These are phyloP conservation scores for Rosellinia necatrix DNA, from an alignment of 2,329 filamentous ascomycete genomes.

Conservation along the genomic window DNA sequence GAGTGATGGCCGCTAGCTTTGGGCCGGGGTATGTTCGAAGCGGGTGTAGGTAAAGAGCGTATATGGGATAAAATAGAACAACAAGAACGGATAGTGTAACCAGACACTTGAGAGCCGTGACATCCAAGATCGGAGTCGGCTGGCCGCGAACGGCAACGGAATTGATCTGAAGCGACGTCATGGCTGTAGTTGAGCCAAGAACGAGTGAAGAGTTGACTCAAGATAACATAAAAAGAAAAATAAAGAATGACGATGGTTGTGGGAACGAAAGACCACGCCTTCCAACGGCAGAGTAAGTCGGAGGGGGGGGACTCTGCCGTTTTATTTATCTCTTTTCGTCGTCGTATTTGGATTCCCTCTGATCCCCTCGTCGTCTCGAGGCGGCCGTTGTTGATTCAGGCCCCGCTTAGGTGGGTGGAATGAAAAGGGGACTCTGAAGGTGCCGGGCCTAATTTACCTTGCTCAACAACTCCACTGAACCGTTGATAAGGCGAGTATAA, in stretches of 20 bases:
- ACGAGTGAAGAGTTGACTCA: too few relatives aligned
- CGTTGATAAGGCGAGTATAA: too few relatives aligned
- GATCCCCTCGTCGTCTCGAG: too few relatives aligned
- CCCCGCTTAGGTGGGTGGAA: not conserved
- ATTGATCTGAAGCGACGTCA: slow-evolving; percentile 8
- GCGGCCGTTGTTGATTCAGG: not conserved
- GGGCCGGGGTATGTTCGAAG: slow-evolving; percentile 35
- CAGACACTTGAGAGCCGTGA: not conserved
- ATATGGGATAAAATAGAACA: slow-evolving; percentile 8
- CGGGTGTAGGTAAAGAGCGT: slow-evolving; percentile 33
- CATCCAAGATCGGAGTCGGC: not conserved
- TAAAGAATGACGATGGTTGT: too few relatives aligned
- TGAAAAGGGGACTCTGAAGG: not conserved
- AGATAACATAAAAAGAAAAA: too few relatives aligned
- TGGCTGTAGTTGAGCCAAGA: not conserved
- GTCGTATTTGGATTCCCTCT: too few relatives aligned
- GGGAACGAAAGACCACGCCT: too few relatives aligned
- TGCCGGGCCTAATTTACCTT: not conserved
- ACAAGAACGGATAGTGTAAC: not conserved
- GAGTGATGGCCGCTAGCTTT: slow-evolving; percentile 24
- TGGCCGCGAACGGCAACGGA: slow-evolving; percentile 3
- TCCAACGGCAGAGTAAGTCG: too few relatives aligned
- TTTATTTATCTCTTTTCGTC: too few relatives aligned
- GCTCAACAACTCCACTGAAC: not conserved
- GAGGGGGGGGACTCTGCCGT: too few relatives aligned